A percentile compares a stretch with the other conserved stretches of the same genome.
phyloP scores from a whole-genome alignment of 495 filamentous ascomycete genomes.

The Tuber indicum region DNA sequence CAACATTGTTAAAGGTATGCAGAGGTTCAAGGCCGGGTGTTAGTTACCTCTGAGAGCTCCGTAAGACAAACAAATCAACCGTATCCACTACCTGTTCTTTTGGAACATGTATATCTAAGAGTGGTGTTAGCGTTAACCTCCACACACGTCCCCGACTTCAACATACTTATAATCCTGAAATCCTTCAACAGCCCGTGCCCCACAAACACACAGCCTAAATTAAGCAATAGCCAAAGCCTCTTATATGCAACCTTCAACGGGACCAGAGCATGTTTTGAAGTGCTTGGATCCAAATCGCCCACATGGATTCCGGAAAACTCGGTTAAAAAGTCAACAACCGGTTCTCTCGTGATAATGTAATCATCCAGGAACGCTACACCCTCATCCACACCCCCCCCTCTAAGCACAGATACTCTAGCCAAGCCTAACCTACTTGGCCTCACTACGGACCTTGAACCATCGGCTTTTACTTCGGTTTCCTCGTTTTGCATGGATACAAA shows the following conservation, averaged over 20 bases:
- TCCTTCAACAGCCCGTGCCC: constrained; percentile 89
- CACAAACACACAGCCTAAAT: constrained; percentile 87
- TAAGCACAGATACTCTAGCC: constrained; percentile 79
- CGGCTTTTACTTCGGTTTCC: constrained; percentile 87
- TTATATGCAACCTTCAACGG: constrained; percentile 90
- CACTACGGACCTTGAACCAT: constrained; percentile 78
- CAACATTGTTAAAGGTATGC: constrained; percentile 6
- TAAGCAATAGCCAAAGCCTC: constrained; percentile 92
- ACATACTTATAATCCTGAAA: constrained; percentile 76
- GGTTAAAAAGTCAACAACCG: constrained; percentile 93
- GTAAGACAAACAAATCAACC: constrained; percentile 71
- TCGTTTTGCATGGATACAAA: constrained; percentile 86
- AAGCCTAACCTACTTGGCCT: constrained; percentile 76
- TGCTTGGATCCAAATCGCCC: constrained; percentile 69
- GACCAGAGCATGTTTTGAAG: constrained; percentile 71
- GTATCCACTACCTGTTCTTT: constrained; percentile 89
- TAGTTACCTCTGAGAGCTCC: background rate
- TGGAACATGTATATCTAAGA: constrained; percentile 74
- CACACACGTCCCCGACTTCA: background rate
- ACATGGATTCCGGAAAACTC: constrained; percentile 82
- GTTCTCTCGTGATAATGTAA: constrained; percentile 83
- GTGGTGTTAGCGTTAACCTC: constrained; percentile 1
- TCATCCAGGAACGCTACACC: constrained; percentile 91
- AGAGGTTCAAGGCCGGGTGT: background rate
- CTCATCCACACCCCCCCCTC: constrained; percentile 67